Evolutionary conservation across 169 alveolate genomes (phyloP).

Genomic region (Cryptosporidium parvum): DNA sequence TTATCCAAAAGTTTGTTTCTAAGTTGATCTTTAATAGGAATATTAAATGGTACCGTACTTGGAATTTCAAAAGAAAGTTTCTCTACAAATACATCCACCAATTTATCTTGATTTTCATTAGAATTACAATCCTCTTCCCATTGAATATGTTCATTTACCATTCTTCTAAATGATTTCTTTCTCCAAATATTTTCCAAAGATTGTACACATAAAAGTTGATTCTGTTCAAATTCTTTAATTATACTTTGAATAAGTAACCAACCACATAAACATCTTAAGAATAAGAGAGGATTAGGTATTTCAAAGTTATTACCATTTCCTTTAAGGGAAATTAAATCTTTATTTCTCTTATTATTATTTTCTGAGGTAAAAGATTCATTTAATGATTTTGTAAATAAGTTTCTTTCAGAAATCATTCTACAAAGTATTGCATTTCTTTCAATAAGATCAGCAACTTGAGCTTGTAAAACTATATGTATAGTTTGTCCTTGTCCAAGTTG

Average conservation of each 20-base stretch:
- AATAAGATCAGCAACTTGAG: conserved; percentile 84
- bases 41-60: conserved; percentile 58
- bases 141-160: conserved; percentile 83
- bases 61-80: conserved; percentile 79
- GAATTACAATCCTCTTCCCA: conserved; percentile 75
- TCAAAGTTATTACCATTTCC: conserved; percentile 20
- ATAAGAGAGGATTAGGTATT: conserved; percentile 75
- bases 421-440: conserved; percentile 43
- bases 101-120: conserved; percentile 61
- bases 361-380: conserved; percentile 62
- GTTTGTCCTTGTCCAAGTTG: conserved; percentile 88
- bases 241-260: conserved; percentile 85
- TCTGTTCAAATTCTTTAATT: conserved; percentile 82
- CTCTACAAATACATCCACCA: conserved; percentile 80
- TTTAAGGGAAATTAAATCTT: background rate
- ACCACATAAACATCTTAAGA: conserved; percentile 79
- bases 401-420: conserved; percentile 14
- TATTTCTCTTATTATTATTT: no score
- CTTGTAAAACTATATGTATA: conserved; percentile 83
- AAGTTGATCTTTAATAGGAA: conserved; percentile 75
- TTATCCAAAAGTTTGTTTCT: conserved; percentile 72
- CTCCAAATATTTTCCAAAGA: conserved; percentile 84
- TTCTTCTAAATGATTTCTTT: conserved; percentile 82
- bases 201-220: conserved; percentile 83
- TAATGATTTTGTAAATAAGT: conserved; percentile 45